A percentile compares a stretch with the other conserved stretches of the same genome.
These are phyloP conservation scores for Leccinum angustisporum DNA, from an alignment of 1,284 basidiomycete genomes.

Conservation along the genomic window DNA sequence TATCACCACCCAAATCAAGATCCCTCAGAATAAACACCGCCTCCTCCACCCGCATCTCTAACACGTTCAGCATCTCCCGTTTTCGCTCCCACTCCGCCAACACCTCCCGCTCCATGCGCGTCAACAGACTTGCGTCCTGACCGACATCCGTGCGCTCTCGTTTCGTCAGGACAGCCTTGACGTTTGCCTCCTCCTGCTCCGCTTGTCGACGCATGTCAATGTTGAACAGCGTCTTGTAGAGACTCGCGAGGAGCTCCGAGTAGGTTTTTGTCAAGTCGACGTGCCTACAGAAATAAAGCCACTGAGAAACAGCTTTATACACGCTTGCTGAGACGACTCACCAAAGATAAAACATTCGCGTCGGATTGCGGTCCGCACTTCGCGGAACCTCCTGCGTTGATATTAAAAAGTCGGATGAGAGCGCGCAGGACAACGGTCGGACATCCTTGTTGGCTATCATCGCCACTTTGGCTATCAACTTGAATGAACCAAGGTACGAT, in stretches of 20 bases:
- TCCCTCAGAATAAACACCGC: conserved; percentile 35
- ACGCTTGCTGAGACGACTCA: conserved; percentile 33
- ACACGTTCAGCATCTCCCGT: conserved; percentile 67
- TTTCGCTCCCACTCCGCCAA: conserved; percentile 68
- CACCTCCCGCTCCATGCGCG: conserved; percentile 66
- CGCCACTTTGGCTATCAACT: conserved; percentile 86
- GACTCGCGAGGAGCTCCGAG: conserved; percentile 68
- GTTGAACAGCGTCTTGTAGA: conserved; percentile 90
- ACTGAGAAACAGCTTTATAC: background rate
- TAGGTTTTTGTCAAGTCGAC: conserved; percentile 84
- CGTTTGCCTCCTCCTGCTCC: conserved; percentile 65
- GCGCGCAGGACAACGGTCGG: conserved; percentile 74
- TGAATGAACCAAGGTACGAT: background rate
- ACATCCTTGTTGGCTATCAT: conserved; percentile 91
- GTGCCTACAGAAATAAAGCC: conserved; percentile 48
- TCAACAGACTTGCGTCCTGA: conserved; percentile 67
- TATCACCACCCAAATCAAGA: conserved; percentile 47
- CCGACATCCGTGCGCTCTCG: conserved; percentile 79
- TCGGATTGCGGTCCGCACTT: conserved; percentile 82
- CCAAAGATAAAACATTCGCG: conserved; percentile 88
- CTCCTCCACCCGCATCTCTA: conserved; percentile 82
- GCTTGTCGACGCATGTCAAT: conserved; percentile 68
- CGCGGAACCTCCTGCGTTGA: conserved; percentile 90
- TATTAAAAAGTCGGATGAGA: conserved; percentile 80
- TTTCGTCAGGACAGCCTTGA: conserved; percentile 75